Percentiles rank a stretch among this genome's conserved stretches.
These are phyloP conservation scores for Smallanthus sonchifolius DNA, from an alignment of 129 eudicot species.

Conservation along the genomic window DNA sequence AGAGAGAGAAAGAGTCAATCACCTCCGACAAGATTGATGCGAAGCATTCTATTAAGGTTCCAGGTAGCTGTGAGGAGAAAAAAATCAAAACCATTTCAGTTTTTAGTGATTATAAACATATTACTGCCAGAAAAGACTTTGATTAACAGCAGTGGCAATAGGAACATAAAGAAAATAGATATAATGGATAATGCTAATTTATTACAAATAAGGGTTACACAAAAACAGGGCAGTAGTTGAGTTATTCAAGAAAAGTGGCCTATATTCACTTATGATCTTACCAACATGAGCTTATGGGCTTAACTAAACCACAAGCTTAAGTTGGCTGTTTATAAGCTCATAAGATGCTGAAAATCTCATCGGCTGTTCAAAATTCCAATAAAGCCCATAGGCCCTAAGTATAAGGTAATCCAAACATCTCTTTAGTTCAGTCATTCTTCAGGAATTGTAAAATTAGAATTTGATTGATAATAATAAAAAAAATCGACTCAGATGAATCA, in stretches of 20 bases:
- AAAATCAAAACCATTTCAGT: background rate
- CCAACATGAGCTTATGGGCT: background rate
- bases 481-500: background rate
- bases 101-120: background rate
- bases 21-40: conserved; percentile 54
- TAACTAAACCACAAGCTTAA: background rate
- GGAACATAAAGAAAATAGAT: conserved; percentile 6
- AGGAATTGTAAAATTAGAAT: background rate
- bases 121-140: background rate
- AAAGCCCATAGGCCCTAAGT: background rate
- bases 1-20: conserved; percentile 16
- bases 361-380: background rate
- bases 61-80: conserved; percentile 40
- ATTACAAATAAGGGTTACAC: background rate
- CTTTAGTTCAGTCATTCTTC: background rate
- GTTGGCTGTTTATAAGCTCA: background rate
- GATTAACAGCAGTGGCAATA: background rate
- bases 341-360: background rate
- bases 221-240: background rate
- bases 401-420: background rate
- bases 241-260: conserved; percentile 1
- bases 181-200: background rate
- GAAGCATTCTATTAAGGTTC: conserved; percentile 37
- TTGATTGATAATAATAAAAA: background rate
- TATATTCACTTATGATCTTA: background rate